Base-by-base conservation (phyloP, 306 rosid species). In the Dryas alaskensis region DNA sequence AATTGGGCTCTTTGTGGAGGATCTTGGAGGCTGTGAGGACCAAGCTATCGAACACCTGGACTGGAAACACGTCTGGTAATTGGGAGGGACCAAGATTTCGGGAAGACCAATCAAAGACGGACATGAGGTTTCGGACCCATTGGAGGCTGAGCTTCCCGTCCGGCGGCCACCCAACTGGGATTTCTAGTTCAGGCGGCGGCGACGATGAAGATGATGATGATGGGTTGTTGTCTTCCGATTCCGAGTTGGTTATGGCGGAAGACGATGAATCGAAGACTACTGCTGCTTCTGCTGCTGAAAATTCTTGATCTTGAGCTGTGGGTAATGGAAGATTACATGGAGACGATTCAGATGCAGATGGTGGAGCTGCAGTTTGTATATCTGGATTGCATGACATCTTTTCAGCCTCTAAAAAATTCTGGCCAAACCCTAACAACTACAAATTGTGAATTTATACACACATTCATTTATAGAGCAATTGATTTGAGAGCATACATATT, bases 1-100 rank as follows among this genome's bases (percentile, higher is more conserved):
- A 92, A 68, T 92, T 92, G 17, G 96, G 91, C 64, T 92, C 98
- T 70, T 87, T 92, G 76, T 90, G 98, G 44, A 92, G 94, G 47
- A 87, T 87, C 82, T 88, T 92, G 31, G 98, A 92, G 22, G 91
- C 96, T 8, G 76, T 2, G 69, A 92, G 96, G 47, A 90, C 71
- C 43, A 92, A 89, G 1, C 83, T 55, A 11, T 92, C 98, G 63
- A 90, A 90, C 8, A 81, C 92, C 2, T 71, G 67, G 50, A 92
- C 92, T 13, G 96, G 92, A 6, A 92, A 77, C 17, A 88, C 84
- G 0, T 86, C 80, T 10, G 91, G 87, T 51, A 90, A 78, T 25
- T 88, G 77, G 14, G 89, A 52, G 1, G 98, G 94, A 3, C 84
- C 67, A 8, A 87, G 71, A 62, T 87, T 82, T 63, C 78, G 77